phyloP scores from a whole-genome alignment of 2,329 filamentous ascomycete species.

The Sclerotinia borealis region DNA sequence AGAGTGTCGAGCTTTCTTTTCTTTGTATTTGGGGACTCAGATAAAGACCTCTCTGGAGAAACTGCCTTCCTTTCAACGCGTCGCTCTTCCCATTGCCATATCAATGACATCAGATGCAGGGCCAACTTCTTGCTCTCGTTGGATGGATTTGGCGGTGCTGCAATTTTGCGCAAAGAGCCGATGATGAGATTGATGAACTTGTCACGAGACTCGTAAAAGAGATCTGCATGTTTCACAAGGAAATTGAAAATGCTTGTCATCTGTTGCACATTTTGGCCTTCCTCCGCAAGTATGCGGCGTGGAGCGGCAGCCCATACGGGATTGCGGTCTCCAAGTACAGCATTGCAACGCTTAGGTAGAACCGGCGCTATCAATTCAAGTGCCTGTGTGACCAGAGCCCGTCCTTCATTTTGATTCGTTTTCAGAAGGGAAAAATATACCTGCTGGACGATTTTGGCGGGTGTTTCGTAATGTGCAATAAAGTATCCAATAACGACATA shows the following conservation, averaged over 20 bases:
- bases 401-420: constrained; percentile 91
- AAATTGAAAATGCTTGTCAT: constrained; percentile 98
- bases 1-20: constrained; percentile 66
- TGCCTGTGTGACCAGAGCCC: constrained; percentile 86
- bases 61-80: constrained; percentile 57
- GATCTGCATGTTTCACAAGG: constrained; percentile 80
- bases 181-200: constrained; percentile 88
- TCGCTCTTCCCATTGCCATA: constrained; percentile 88
- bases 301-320: constrained; percentile 87
- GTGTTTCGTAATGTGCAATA: constrained; percentile 94
- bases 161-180: constrained; percentile 81
- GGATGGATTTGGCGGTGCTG: constrained; percentile 73
- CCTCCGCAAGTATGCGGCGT: constrained; percentile 84
- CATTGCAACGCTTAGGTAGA: constrained; percentile 73
- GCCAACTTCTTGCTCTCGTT: constrained; percentile 89
- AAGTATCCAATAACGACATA: constrained; percentile 98
- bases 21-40: constrained; percentile 65
- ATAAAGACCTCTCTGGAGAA: constrained; percentile 39
- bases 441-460: constrained; percentile 89
- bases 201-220: constrained; percentile 93
- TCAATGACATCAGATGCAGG: constrained; percentile 81
- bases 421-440: constrained; percentile 88
- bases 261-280: constrained; percentile 91
- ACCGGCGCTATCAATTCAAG: constrained; percentile 94
- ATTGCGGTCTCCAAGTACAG: constrained; percentile 61